Evolutionary conservation across 345 rosid species (phyloP).

Genomic region (Bruguiera gymnorhiza): DNA sequence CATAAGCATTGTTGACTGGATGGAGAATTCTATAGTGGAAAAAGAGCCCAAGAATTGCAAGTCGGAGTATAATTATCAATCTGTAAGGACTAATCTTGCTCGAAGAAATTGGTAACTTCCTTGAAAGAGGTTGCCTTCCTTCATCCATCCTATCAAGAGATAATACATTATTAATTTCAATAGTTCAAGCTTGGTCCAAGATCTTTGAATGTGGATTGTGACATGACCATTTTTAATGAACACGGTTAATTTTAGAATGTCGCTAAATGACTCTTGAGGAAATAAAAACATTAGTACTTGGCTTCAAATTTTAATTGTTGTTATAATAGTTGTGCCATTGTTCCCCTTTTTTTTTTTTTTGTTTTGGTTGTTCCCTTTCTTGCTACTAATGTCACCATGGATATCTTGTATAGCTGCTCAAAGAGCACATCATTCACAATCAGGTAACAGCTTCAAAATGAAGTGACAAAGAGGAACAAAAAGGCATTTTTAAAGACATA

Average conservation of each 20-base stretch:
- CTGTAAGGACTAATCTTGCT: slow-evolving; percentile 88
- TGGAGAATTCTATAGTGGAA: slow-evolving; percentile 87
- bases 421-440: not conserved
- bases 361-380: not conserved
- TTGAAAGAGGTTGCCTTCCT: slow-evolving; percentile 90
- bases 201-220: too few relatives aligned
- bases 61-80: slow-evolving; percentile 64
- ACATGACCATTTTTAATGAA: too few relatives aligned
- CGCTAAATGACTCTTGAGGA: too few relatives aligned
- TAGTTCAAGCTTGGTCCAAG: not conserved
- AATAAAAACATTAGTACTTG: too few relatives aligned
- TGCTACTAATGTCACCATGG: not conserved
- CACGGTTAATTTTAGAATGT: too few relatives aligned
- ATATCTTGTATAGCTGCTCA: not conserved
- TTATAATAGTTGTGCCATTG: not conserved
- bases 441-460: not conserved
- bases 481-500: not conserved
- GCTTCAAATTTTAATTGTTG: not conserved
- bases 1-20: slow-evolving; percentile 75
- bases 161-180: slow-evolving; percentile 4
- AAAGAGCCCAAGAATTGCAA: slow-evolving; percentile 67
- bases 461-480: not conserved
- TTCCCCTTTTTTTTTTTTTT: not conserved
- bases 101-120: slow-evolving; percentile 75
- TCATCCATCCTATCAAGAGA: slow-evolving; percentile 75